Evolutionary conservation across 371 early-diverging fungal species (phyloP).

Genomic region (Syncephalastrum racemosum): DNA sequence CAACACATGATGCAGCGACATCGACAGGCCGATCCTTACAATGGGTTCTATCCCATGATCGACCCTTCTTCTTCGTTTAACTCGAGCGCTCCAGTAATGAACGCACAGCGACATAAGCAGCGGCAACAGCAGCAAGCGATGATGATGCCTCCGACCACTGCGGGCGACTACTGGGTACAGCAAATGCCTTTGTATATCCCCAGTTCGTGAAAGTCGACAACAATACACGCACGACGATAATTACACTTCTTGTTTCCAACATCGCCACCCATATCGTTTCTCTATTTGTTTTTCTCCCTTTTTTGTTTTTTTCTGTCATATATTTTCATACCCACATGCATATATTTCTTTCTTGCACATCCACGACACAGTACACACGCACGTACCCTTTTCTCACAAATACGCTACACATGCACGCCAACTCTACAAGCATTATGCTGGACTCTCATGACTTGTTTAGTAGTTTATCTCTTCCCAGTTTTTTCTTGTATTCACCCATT

Average conservation of each 20-base stretch:
- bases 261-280: neutral
- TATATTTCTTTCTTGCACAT: neutral
- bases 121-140: no score
- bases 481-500: neutral
- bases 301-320: neutral
- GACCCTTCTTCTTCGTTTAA: no score
- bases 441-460: no score
- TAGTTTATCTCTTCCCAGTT: no score
- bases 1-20: no score
- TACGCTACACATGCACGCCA: neutral
- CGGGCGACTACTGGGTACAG: neutral
- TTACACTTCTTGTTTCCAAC: no score
- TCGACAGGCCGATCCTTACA: no score
- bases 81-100: no score
- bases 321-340: constrained; percentile 1
- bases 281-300: neutral
- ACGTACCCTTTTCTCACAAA: neutral
- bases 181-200: constrained; percentile 1
- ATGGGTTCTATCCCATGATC: no score
- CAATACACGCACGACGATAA: no score
- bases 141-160: neutral
- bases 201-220: neutral
- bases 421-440: neutral
- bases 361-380: neutral
- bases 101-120: no score